Conservation (phyloP, 2,329 filamentous ascomycete species). For the Aureobasidium sp. region DNA sequence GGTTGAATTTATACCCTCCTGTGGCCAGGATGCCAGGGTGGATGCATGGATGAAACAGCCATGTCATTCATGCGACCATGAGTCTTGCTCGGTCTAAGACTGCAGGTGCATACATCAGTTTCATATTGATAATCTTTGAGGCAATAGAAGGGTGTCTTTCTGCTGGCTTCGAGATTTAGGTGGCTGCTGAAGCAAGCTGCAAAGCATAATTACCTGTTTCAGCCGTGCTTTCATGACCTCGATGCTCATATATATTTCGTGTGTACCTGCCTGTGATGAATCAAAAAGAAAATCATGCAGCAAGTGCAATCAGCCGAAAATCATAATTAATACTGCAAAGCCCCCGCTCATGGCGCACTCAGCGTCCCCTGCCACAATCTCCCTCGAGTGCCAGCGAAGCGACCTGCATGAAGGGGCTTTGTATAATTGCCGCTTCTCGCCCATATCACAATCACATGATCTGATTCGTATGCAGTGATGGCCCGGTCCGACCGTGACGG, state of each 20-base stretch:
- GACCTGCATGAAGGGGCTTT: slow-evolving; percentile 8
- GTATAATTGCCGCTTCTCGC: not conserved
- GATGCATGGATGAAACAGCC: not conserved
- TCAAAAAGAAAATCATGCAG: not conserved
- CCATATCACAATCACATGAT: slow-evolving; percentile 14
- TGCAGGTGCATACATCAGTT: not conserved
- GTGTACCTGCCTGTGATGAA: not conserved
- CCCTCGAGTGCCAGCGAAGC: slow-evolving; percentile 9
- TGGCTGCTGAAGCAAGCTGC: not conserved
- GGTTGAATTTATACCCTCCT: not conserved
- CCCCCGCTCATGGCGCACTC: not conserved
- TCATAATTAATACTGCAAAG: not conserved
- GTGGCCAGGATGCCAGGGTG: not conserved
- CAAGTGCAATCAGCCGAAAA: slow-evolving; percentile 6
- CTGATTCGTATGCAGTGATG: slow-evolving; percentile 5
- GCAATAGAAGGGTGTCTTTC: not conserved
- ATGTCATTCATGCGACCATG: not conserved
- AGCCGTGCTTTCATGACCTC: not conserved
- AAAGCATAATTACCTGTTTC: not conserved
- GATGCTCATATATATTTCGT: not conserved
- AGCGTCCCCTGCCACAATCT: slow-evolving; percentile 6
- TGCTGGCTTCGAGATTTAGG: not conserved
- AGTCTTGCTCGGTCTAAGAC: not conserved
- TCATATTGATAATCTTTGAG: not conserved
- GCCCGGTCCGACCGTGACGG: slow-evolving; percentile 9